phyloP scores from a whole-genome alignment of 2,329 filamentous ascomycete genomes.

The Aspergillus brunneoviolaceus region DNA sequence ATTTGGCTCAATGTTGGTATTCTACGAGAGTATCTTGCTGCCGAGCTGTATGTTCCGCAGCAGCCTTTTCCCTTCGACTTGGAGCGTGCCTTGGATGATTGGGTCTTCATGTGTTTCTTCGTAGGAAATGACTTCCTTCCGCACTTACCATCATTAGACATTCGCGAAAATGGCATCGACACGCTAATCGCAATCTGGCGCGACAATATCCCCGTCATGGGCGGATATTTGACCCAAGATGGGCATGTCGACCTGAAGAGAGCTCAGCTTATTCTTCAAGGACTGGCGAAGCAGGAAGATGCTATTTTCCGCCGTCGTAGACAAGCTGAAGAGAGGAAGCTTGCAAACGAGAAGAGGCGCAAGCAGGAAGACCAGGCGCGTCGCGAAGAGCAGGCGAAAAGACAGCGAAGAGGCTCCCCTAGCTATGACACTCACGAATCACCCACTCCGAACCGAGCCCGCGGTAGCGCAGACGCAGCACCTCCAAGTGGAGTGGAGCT shows the following conservation, averaged over 20 bases:
- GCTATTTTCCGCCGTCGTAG: constrained; percentile 86
- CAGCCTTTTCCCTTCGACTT: constrained; percentile 88
- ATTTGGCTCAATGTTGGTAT: constrained; percentile 97
- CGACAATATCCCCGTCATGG: constrained; percentile 86
- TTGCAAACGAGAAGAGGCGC: constrained; percentile 74
- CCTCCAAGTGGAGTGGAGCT: constrained; percentile 53
- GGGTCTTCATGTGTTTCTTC: constrained; percentile 99
- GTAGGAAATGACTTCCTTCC: constrained; percentile 98
- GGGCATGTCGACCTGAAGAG: constrained; percentile 83
- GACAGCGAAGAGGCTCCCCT: constrained; percentile 48
- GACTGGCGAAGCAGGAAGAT: constrained; percentile 88
- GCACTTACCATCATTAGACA: constrained; percentile 94
- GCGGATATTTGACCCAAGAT: constrained; percentile 93
- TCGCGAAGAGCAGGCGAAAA: constrained; percentile 45
- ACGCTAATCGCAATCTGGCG: constrained; percentile 96
- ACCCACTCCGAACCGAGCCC: constrained; percentile 26
- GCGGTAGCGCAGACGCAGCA: constrained; percentile 31
- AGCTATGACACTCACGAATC: constrained; percentile 40
- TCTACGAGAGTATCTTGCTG: constrained; percentile 86
- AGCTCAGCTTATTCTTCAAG: constrained; percentile 83
- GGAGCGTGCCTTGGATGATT: constrained; percentile 92
- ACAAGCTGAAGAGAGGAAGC: constrained; percentile 78
- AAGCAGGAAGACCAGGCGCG: constrained; percentile 66
- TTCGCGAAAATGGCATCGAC: constrained; percentile 95
- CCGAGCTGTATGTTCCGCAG: constrained; percentile 79